Conservation (phyloP, 2,329 filamentous ascomycete species). For the Graphium sp. region DNA sequence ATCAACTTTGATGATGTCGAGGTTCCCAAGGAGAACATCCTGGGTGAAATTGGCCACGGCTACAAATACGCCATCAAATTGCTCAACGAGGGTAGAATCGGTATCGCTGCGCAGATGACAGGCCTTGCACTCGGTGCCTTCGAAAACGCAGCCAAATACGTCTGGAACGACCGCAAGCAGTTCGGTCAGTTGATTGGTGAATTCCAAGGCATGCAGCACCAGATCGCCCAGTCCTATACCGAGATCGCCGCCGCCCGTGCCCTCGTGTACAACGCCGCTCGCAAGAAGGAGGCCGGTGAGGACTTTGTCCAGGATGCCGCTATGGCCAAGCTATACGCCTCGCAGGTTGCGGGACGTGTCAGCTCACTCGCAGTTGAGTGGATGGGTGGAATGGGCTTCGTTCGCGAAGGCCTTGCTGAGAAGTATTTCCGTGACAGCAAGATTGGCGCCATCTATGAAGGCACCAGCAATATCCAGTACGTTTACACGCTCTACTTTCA, state of each 20-base stretch:
- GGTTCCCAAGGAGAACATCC: conserved; percentile 71
- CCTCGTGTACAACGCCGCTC: conserved; percentile 85
- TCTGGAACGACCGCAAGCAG: conserved; percentile 96
- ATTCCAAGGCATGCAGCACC: conserved; percentile 99
- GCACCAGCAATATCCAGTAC: conserved; percentile 62
- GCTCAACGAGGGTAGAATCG: conserved; percentile 92
- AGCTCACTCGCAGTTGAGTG: conserved; percentile 82
- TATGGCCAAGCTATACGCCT: conserved; percentile 94
- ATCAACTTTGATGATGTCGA: conserved; percentile 95
- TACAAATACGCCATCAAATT: conserved; percentile 97
- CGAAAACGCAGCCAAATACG: conserved; percentile 88
- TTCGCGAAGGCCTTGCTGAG: conserved; percentile 88
- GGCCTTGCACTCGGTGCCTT: conserved; percentile 86
- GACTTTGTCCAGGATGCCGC: conserved; percentile 91
- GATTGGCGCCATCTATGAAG: conserved; percentile 96
- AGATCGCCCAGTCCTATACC: conserved; percentile 88
- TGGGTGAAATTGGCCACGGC: conserved; percentile 77
- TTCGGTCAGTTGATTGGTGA: conserved; percentile 87
- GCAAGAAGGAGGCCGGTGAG: conserved; percentile 95
- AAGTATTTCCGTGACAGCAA: conserved; percentile 98
- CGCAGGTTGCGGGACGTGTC: conserved; percentile 80
- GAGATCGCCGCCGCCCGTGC: conserved; percentile 86
- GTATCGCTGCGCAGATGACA: conserved; percentile 97
- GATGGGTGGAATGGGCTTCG: conserved; percentile 99
- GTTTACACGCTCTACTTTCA: too few species aligned